phyloP scores from a whole-genome alignment of 352 stramenopile species.

The Globisporangium takayamanum region DNA sequence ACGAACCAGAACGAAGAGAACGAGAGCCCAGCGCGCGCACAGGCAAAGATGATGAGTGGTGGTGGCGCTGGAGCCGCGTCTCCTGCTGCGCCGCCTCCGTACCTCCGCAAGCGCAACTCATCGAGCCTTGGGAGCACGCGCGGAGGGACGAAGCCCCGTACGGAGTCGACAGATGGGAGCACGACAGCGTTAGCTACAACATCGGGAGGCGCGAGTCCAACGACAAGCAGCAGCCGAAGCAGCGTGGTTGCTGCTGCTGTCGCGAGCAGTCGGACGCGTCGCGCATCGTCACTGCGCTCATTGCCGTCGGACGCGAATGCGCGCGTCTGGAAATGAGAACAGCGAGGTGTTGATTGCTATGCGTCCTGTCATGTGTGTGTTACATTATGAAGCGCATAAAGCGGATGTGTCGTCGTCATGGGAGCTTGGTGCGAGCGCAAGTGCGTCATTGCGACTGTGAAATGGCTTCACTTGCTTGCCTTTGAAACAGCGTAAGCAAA shows the following conservation, averaged over 20 bases:
- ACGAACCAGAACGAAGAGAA: conserved; percentile 31
- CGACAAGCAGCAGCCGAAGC: conserved; percentile 3
- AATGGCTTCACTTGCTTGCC: too few species aligned
- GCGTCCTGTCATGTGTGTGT: too few species aligned
- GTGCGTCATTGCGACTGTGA: too few species aligned
- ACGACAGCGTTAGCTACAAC: background rate
- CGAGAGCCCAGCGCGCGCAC: conserved; percentile 4
- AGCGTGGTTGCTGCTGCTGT: background rate
- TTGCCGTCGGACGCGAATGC: conserved; percentile 2
- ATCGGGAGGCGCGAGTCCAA: conserved; percentile 4
- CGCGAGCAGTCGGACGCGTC: conserved; percentile 1
- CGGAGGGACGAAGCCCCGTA: conserved; percentile 11
- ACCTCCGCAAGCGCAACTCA: conserved; percentile 12
- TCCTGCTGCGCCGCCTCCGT: background rate
- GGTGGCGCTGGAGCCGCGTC: background rate
- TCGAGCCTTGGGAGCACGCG: conserved; percentile 11
- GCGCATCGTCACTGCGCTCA: conserved; percentile 7
- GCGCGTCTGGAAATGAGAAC: conserved; percentile 2
- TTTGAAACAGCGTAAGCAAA: too few species aligned
- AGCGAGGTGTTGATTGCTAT: background rate
- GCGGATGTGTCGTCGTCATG: too few species aligned
- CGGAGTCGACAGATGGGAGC: background rate
- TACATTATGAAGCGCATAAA: too few species aligned
- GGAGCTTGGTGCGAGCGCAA: too few species aligned
- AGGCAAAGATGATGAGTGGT: background rate